Evolutionary conservation across 2,329 filamentous ascomycete species (phyloP).

Genomic region (Phaeophleospora eucalypticola): DNA sequence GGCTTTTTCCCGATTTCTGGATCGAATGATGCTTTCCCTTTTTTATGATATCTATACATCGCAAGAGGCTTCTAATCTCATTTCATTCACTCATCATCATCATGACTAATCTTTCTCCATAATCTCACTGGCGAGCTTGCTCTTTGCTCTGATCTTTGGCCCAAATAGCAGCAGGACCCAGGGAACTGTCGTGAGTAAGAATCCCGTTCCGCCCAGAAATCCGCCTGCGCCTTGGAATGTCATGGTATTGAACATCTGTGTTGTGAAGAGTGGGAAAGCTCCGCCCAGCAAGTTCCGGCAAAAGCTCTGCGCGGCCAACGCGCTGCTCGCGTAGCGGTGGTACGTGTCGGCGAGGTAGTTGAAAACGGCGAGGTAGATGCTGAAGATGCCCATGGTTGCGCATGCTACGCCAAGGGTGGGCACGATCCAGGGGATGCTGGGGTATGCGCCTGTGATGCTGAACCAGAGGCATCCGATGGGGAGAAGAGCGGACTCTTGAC

Average conservation of each 20-base stretch:
- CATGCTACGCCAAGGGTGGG: constrained; percentile 67
- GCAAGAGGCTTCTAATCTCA: too few species aligned
- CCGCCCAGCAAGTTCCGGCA: constrained; percentile 82
- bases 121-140: constrained; percentile 62
- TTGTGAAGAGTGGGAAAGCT: constrained; percentile 72
- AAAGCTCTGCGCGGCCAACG: constrained; percentile 79
- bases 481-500: constrained; percentile 68
- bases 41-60: too few species aligned
- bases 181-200: constrained; percentile 70
- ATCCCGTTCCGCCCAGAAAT: constrained; percentile 68
- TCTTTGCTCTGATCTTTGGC: constrained; percentile 67
- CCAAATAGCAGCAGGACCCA: constrained; percentile 82
- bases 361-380: constrained; percentile 82
- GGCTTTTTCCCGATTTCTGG: too few species aligned
- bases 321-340: constrained; percentile 77
- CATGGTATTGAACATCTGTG: constrained; percentile 67
- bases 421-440: constrained; percentile 65
- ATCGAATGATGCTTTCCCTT: too few species aligned
- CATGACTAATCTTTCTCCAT: constrained; percentile 25
- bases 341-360: constrained; percentile 92
- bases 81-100: too few species aligned
- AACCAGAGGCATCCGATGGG: constrained; percentile 80
- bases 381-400: constrained; percentile 81
- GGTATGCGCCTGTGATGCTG: constrained; percentile 61
- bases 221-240: constrained; percentile 68